Evolutionary conservation across 306 rosid genomes (phyloP).

Genomic region (Psophocarpus tetragonolobus): DNA sequence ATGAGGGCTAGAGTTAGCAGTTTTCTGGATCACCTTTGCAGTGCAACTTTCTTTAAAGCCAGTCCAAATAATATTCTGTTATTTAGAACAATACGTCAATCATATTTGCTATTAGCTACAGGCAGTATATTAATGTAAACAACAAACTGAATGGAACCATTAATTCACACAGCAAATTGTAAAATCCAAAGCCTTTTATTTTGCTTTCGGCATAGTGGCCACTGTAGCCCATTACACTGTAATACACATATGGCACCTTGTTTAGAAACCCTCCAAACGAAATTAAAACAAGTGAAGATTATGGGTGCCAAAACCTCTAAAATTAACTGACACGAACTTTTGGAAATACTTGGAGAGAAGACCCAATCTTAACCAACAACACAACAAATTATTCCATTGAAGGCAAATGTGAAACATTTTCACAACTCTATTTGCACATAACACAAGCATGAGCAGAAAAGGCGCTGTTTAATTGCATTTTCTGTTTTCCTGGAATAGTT

Average conservation of each 20-base stretch:
- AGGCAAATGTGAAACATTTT: not conserved
- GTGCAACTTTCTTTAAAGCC: conserved; percentile 71
- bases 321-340: not conserved
- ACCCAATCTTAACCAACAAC: no score
- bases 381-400: not conserved
- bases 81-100: conserved; percentile 17
- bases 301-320: not conserved
- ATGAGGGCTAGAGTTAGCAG: conserved; percentile 63
- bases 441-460: not conserved
- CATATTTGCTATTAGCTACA: not conserved
- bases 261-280: no score
- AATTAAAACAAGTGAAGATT: no score
- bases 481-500: no score
- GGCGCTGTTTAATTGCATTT: no score
- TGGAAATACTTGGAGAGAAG: no score
- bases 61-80: conserved; percentile 65
- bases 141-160: not conserved
- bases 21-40: conserved; percentile 74
- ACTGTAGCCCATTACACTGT: not conserved
- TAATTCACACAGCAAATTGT: conserved; percentile 3
- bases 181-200: not conserved
- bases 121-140: not conserved
- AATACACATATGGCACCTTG: not conserved
- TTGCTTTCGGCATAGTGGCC: not conserved
- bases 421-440: not conserved